phyloP scores from a whole-genome alignment of 2,329 filamentous ascomycete genomes.

The Reticulascus tulasneorum region DNA sequence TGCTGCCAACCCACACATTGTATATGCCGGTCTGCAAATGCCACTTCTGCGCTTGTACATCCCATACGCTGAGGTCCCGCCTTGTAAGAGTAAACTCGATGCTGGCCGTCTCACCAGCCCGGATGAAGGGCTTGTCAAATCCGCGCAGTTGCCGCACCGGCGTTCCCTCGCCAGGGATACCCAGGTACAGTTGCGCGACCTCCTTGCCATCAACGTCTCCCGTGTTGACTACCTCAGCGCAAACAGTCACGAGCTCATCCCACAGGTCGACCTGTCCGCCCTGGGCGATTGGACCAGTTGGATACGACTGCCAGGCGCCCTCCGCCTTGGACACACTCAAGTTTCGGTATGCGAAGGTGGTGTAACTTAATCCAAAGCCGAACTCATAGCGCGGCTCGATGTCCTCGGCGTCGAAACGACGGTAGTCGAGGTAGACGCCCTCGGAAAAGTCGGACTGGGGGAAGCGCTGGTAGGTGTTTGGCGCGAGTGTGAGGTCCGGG shows the following conservation, averaged over 20 bases:
- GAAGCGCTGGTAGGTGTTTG: conserved; percentile 49
- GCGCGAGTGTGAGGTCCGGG: conserved; percentile 27
- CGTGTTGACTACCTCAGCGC: conserved; percentile 36
- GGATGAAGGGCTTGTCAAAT: conserved; percentile 35
- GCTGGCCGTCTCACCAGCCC: conserved; percentile 20
- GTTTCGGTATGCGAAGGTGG: conserved; percentile 44
- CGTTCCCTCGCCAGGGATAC: conserved; percentile 31
- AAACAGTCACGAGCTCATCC: conserved; percentile 38
- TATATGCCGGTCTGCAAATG: conserved; percentile 42
- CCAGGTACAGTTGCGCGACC: conserved; percentile 45
- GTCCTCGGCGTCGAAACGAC: conserved; percentile 45
- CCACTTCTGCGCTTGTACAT: conserved; percentile 59
- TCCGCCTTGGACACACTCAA: conserved; percentile 30
- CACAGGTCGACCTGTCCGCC: conserved; percentile 45
- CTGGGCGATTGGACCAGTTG: conserved; percentile 32
- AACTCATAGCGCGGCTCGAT: conserved; percentile 52
- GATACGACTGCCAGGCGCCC: conserved; percentile 26
- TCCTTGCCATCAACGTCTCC: conserved; percentile 40
- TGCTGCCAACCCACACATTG: conserved; percentile 40
- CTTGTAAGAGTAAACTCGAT: conserved; percentile 53
- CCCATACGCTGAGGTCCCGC: conserved; percentile 65
- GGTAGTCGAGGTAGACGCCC: conserved; percentile 51
- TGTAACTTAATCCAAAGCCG: conserved; percentile 54
- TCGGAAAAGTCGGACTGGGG: conserved; percentile 50
- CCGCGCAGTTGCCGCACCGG: conserved; percentile 61